Conservation (phyloP, 345 rosid species). For the Dimocarpus longan region DNA sequence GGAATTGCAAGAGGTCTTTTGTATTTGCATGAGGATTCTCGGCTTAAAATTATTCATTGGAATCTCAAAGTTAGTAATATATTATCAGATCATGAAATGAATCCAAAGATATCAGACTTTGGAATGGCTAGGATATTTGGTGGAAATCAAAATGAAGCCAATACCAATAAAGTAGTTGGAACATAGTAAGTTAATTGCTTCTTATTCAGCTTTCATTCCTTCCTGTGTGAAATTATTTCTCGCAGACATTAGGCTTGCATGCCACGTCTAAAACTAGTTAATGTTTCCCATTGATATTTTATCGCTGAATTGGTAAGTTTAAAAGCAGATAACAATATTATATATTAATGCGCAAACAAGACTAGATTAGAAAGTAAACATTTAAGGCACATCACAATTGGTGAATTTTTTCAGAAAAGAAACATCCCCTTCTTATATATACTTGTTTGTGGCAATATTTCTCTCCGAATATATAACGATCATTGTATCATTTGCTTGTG, state of each 20-base stretch:
- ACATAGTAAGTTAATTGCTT: slow-evolving; percentile 19
- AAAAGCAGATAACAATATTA: neutral
- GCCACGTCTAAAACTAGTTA: neutral
- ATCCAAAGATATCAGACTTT: slow-evolving; percentile 36
- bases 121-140: slow-evolving; percentile 32
- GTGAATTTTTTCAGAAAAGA: too few relatives aligned
- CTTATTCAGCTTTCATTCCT: neutral
- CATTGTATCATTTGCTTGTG: too few relatives aligned
- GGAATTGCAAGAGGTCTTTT: slow-evolving; percentile 40
- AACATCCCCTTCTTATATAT: too few relatives aligned
- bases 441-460: too few relatives aligned
- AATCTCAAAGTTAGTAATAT: slow-evolving; percentile 33
- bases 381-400: too few relatives aligned
- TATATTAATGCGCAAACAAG: neutral
- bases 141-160: slow-evolving; percentile 29
- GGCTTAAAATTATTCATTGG: slow-evolving; percentile 34
- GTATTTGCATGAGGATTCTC: slow-evolving; percentile 44
- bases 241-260: too few relatives aligned
- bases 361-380: neutral
- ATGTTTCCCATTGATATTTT: too few relatives aligned
- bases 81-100: slow-evolving; percentile 27
- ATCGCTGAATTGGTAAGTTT: neutral
- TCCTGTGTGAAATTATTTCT: neutral
- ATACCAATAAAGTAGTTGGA: slow-evolving; percentile 30
- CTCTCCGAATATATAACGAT: too few relatives aligned